Evolutionary conservation across 2,329 filamentous ascomycete genomes (phyloP).

Genomic region (Colletotrichum lini): DNA sequence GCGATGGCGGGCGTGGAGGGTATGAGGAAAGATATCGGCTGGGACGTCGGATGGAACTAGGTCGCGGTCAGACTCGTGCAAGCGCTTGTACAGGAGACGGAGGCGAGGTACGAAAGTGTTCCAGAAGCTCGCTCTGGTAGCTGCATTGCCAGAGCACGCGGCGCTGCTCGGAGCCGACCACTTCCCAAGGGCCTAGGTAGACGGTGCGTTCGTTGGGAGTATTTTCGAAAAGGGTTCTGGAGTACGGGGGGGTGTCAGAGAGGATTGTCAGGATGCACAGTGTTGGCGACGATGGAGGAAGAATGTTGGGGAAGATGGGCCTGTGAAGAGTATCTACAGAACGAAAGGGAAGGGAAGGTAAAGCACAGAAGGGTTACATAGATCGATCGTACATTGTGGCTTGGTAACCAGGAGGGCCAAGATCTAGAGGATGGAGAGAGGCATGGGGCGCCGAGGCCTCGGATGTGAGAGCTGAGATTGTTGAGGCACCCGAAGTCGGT

Average conservation of each 20-base stretch:
- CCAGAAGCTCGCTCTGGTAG: constrained; percentile 66
- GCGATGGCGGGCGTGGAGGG: constrained; percentile 65
- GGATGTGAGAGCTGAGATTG: constrained; percentile 58
- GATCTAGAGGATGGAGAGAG: constrained; percentile 62
- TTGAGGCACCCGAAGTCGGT: constrained; percentile 60
- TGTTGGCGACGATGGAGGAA: constrained; percentile 43
- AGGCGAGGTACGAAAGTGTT: constrained; percentile 62
- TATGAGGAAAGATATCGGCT: constrained; percentile 63
- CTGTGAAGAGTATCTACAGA: constrained; percentile 43
- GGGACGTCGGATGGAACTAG: constrained; percentile 63
- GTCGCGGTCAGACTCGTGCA: constrained; percentile 31
- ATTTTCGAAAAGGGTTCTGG: constrained; percentile 65
- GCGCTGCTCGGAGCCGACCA: constrained; percentile 62
- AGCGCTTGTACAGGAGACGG: background rate
- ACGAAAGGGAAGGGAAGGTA: constrained; percentile 35
- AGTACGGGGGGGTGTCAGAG: constrained; percentile 37
- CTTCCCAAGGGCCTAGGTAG: constrained; percentile 68
- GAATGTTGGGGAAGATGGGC: constrained; percentile 25
- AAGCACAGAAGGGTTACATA: too few species aligned
- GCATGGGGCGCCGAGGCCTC: constrained; percentile 58
- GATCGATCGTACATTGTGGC: constrained; percentile 63
- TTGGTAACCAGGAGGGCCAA: constrained; percentile 68
- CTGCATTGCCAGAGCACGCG: constrained; percentile 68
- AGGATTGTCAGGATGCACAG: background rate
- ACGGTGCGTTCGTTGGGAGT: constrained; percentile 64